Conservation (phyloP, 495 filamentous ascomycete species). For the Penicillium maclennaniae region DNA sequence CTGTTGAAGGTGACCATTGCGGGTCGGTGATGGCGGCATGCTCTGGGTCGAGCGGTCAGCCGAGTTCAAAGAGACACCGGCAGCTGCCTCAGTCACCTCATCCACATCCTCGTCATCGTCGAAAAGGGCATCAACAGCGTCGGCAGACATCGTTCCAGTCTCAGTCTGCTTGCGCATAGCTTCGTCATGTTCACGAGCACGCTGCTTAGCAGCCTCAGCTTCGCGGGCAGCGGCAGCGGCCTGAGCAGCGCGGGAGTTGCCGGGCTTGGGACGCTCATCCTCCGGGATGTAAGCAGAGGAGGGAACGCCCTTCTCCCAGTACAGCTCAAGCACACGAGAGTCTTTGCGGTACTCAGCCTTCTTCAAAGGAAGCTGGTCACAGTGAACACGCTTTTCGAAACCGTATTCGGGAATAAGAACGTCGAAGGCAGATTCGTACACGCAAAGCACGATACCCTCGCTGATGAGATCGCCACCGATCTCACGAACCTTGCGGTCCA, state of each 20-base stretch:
- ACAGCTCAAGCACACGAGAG: slow-evolving; percentile 85
- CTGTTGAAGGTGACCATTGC: slow-evolving; percentile 65
- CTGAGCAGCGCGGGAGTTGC: slow-evolving; percentile 55
- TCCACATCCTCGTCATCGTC: slow-evolving; percentile 86
- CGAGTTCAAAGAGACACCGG: slow-evolving; percentile 73
- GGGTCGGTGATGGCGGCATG: slow-evolving; percentile 87
- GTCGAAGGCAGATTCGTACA: slow-evolving; percentile 98
- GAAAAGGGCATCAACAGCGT: slow-evolving; percentile 89
- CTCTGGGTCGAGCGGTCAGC: slow-evolving; percentile 88
- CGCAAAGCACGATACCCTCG: slow-evolving; percentile 93
- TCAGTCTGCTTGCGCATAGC: slow-evolving; percentile 86
- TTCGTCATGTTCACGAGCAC: slow-evolving; percentile 78
- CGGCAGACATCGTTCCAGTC: slow-evolving; percentile 82
- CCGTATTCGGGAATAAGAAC: slow-evolving; percentile 97
- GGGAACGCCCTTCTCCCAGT: slow-evolving; percentile 99
- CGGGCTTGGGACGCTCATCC: slow-evolving; percentile 86
- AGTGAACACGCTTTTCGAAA: slow-evolving; percentile 98
- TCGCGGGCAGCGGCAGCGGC: slow-evolving; percentile 72
- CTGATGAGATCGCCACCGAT: slow-evolving; percentile 89
- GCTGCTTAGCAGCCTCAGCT: slow-evolving; percentile 74
- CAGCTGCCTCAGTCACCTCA: slow-evolving; percentile 79
- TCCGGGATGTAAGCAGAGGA: slow-evolving; percentile 95
- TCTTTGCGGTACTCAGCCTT: slow-evolving; percentile 98
- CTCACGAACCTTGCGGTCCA: slow-evolving; percentile 83
- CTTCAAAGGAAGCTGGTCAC: slow-evolving; percentile 94